Evolutionary conservation across 163 green algal species (phyloP).

Genomic region (Scenedesmus sp.): DNA sequence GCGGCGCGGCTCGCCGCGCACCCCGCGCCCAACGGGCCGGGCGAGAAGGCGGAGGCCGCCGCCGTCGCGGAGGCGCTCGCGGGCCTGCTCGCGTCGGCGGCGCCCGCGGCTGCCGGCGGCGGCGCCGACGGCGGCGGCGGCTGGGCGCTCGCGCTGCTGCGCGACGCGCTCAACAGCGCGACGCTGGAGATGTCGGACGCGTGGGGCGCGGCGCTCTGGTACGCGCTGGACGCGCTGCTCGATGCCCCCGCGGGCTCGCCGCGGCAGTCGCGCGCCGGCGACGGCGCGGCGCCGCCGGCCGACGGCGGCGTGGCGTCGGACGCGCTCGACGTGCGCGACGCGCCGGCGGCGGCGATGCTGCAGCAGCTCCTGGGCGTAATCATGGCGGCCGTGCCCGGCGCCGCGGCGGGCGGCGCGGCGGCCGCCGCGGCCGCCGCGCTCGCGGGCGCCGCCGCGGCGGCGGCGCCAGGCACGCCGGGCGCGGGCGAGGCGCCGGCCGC

Average conservation of each 20-base stretch:
- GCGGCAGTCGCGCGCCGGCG: too few relatives aligned
- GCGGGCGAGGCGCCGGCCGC: background rate
- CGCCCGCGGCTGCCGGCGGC: background rate
- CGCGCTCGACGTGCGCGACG: too few relatives aligned
- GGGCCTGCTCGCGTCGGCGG: conserved; percentile 67
- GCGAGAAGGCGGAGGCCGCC: conserved; percentile 55
- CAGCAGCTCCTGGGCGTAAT: conserved; percentile 16
- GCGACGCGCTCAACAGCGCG: conserved; percentile 49
- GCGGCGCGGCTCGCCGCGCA: conserved; percentile 56
- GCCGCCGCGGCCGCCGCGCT: conserved; percentile 15
- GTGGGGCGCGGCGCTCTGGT: conserved; percentile 73
- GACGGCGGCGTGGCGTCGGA: too few relatives aligned
- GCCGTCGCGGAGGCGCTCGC: conserved; percentile 69
- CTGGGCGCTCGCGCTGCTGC: conserved; percentile 46
- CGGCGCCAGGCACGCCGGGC: background rate
- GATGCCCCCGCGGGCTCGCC: too few relatives aligned
- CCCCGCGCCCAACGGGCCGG: conserved; percentile 52
- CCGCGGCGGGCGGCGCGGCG: background rate
- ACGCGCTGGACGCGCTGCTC: conserved; percentile 35
- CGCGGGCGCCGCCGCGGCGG: background rate
- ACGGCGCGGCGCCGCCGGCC: too few relatives aligned
- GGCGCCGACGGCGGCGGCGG: conserved; percentile 4
- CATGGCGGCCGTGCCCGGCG: conserved; percentile 5
- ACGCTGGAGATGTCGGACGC: conserved; percentile 70
- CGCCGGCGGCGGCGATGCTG: conserved; percentile 23